Conservation (phyloP, 2,329 filamentous ascomycete species). For the Aspergillus transmontanensis region DNA sequence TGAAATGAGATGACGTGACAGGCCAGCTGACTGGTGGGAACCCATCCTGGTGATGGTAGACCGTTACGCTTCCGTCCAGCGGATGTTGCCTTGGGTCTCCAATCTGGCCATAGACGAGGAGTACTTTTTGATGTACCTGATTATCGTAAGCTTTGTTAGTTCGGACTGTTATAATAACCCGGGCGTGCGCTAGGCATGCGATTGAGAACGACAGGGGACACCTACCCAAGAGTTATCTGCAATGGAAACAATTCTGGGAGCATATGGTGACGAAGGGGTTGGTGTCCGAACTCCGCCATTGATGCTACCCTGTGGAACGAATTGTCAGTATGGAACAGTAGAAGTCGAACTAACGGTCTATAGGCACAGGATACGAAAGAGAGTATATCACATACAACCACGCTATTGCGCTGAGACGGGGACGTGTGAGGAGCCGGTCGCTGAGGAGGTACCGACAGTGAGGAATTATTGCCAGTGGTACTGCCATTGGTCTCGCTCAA, state of each 20-base stretch:
- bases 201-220: slow-evolving; percentile 19
- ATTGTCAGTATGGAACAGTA: slow-evolving; percentile 4
- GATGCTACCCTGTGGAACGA: slow-evolving; percentile 34
- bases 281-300: slow-evolving; percentile 50
- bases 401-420: slow-evolving; percentile 46
- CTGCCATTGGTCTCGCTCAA: slow-evolving; percentile 55
- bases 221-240: slow-evolving; percentile 82
- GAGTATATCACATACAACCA: slow-evolving; percentile 38
- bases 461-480: slow-evolving; percentile 26
- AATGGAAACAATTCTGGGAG: slow-evolving; percentile 77
- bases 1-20: slow-evolving; percentile 86
- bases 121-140: slow-evolving; percentile 87
- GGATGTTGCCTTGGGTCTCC: slow-evolving; percentile 69
- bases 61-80: slow-evolving; percentile 76
- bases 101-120: slow-evolving; percentile 79
- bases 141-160: slow-evolving; percentile 14
- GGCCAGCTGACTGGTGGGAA: slow-evolving; percentile 87
- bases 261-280: slow-evolving; percentile 73
- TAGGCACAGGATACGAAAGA: slow-evolving; percentile 4
- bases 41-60: slow-evolving; percentile 79
- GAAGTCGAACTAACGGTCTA: neutral
- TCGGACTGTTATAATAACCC: neutral
- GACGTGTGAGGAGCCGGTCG: slow-evolving; percentile 48
- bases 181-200: neutral
- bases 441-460: slow-evolving; percentile 47